Evolutionary conservation across 306 rosid genomes (phyloP), one percentile per base, ranked within the genome.

Genomic region (Quercus parvula): DNA sequence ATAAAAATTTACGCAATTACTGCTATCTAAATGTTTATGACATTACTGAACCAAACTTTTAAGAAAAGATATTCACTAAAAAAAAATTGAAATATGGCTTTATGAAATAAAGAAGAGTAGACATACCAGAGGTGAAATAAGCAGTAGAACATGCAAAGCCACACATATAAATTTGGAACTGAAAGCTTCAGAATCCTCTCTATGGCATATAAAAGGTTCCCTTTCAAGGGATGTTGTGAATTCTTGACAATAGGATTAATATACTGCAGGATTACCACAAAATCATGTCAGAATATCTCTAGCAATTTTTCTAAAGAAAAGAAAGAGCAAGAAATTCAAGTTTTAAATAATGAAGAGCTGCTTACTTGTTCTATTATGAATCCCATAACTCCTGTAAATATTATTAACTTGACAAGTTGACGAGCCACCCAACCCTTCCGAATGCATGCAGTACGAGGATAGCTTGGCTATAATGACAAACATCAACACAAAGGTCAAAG

Each of bases 71-170:
- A n/a, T 62, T 24, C 69, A 24, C 69, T 14, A 75, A 41, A 67
- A 33, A 33, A 17, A 64, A 71, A 58, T 20, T 30, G 5, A 35
- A 69, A 67, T 27, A 63, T 38, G 49, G 55, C 54, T 61, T 71
- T 25, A 62, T 33, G 19, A 78, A 81, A 74, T 71, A 58, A 74
- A 71, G 57, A 74, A 79, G 35, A 63, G 24, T 46, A 77, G 69
- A 86, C 92, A 44, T 19, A 95, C 99, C 99, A 96, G 68, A 96
- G 96, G 91, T 96, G 99, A 76, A 93, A 96, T 85, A 96, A 82
- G 85, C 99, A 91, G 85, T 96, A 96, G 90, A 96, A 96, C 97
- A 91, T 91, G 97, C 99, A 96, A 85, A 96, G 94, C 99, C 99
- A 96, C 83, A 96, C 97, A 38, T 96, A 96, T 91, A 96, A 84